A percentile compares a stretch with the other conserved stretches of the same genome.
Evolutionary conservation across 2,329 filamentous ascomycete genomes (phyloP).

Genomic region (Coniochaeta sp.): DNA sequence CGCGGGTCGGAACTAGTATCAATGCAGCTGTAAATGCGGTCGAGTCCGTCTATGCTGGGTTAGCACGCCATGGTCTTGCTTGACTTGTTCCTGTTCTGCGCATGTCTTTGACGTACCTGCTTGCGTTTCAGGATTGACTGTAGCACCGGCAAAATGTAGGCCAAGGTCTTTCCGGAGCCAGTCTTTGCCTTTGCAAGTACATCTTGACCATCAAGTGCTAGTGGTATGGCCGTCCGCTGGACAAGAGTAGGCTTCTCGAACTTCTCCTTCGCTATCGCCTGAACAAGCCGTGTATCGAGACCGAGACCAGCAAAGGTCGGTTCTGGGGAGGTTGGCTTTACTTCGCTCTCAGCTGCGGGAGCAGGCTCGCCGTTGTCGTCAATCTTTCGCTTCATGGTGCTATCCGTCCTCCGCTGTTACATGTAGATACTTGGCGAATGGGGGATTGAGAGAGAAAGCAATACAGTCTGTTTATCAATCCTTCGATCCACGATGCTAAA

Average conservation of each 20-base stretch:
- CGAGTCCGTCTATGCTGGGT: conserved; percentile 29
- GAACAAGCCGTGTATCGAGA: conserved; percentile 77
- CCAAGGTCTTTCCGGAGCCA: conserved; percentile 95
- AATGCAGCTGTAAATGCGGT: conserved; percentile 61
- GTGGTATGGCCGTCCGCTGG: conserved; percentile 78
- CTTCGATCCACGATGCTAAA: background rate
- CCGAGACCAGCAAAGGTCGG: conserved; percentile 67
- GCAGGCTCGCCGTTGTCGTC: conserved; percentile 44
- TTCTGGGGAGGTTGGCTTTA: conserved; percentile 19
- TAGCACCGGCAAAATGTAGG: conserved; percentile 84
- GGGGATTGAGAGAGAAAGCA: background rate
- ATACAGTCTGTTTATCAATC: background rate
- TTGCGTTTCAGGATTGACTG: conserved; percentile 78
- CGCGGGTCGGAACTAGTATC: conserved; percentile 87
- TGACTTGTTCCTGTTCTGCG: background rate
- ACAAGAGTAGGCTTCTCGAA: conserved; percentile 85
- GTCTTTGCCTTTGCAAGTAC: conserved; percentile 89
- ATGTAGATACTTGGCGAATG: background rate
- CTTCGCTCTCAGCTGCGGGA: conserved; percentile 20
- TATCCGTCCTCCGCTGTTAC: background rate
- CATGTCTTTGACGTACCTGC: conserved; percentile 14
- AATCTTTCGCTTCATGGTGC: conserved; percentile 53
- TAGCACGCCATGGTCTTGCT: conserved; percentile 1
- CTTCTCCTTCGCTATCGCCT: conserved; percentile 77
- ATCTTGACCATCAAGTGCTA: conserved; percentile 82